These are phyloP conservation scores for Cladosporium colombiae DNA, from an alignment of 2,329 filamentous ascomycete species.

Conservation along the genomic window DNA sequence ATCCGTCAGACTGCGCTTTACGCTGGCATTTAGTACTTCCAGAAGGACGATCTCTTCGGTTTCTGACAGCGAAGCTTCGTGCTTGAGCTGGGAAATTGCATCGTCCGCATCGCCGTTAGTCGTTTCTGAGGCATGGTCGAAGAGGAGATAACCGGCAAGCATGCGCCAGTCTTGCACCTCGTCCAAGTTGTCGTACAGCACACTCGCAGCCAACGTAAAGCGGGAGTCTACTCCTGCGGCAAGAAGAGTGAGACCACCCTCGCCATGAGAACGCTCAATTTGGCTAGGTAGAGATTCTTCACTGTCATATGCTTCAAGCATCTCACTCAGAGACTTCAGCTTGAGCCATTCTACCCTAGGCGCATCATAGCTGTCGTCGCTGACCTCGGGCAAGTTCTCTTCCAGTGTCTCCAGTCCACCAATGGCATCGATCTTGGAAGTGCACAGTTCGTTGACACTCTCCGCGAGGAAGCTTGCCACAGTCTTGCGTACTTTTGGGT, in stretches of 20 bases:
- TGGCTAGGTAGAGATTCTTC: constrained; percentile 50
- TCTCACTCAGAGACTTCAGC: constrained; percentile 85
- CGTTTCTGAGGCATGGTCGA: constrained; percentile 71
- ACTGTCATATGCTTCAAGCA: constrained; percentile 76
- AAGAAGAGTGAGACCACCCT: constrained; percentile 53
- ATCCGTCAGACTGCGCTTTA: constrained; percentile 71
- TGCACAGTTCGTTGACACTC: constrained; percentile 79
- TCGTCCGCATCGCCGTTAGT: constrained; percentile 60
- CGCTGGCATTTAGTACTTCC: constrained; percentile 80
- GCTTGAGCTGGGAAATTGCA: constrained; percentile 65
- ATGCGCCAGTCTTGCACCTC: constrained; percentile 86
- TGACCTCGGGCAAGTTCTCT: constrained; percentile 71
- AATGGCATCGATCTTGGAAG: constrained; percentile 77
- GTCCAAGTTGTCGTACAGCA: constrained; percentile 76
- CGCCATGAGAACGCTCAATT: constrained; percentile 44
- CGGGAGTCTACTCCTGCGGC: constrained; percentile 72
- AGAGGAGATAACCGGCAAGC: constrained; percentile 85
- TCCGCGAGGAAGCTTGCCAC: constrained; percentile 89
- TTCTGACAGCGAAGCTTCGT: constrained; percentile 70
- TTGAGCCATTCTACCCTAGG: constrained; percentile 85
- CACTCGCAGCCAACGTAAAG: constrained; percentile 82
- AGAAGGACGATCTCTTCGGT: constrained; percentile 82
- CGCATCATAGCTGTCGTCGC: constrained; percentile 60
- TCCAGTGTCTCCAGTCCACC: constrained; percentile 76
- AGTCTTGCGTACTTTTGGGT: constrained; percentile 80